Conservation (phyloP, 179 eudicot species). For the Vitellaria paradoxa region DNA sequence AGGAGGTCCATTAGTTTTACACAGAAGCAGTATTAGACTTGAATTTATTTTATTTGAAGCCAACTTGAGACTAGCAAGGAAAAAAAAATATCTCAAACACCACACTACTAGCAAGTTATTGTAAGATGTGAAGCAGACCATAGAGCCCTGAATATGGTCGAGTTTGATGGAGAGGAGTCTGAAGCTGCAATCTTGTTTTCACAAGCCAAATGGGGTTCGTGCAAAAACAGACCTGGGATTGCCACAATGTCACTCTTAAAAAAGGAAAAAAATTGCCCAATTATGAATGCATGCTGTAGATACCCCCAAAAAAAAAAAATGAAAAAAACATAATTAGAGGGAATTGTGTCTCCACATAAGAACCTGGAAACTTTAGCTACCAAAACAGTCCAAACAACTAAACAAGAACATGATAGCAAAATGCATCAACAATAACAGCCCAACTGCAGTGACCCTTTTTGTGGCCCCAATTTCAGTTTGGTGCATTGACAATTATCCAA, state of each 20-base stretch:
- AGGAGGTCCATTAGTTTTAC: background rate
- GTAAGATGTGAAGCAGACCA: constrained; percentile 46
- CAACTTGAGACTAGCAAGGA: constrained; percentile 2
- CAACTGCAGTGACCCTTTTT: constrained; percentile 5
- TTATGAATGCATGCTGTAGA: background rate
- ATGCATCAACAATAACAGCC: background rate
- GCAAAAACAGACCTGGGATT: constrained; percentile 73
- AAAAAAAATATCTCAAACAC: constrained; percentile 6
- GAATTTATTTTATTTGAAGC: background rate
- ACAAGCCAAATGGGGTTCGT: constrained; percentile 98
- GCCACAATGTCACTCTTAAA: constrained; percentile 10
- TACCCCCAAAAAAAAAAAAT: background rate
- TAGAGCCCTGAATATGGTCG: constrained; percentile 82
- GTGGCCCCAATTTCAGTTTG: background rate
- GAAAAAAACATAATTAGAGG: background rate
- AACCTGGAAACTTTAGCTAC: background rate
- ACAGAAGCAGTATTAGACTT: background rate
- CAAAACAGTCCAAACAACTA: background rate
- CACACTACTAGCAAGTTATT: constrained; percentile 1
- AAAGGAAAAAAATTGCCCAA: constrained; percentile 1
- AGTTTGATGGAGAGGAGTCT: constrained; percentile 79
- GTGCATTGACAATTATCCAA: background rate
- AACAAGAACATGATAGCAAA: background rate
- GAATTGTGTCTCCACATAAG: background rate
- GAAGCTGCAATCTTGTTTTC: constrained; percentile 99